A percentile compares a stretch with the other conserved stretches of the same genome.
Evolutionary conservation across 345 rosid species (phyloP).

Genomic region (Aquilaria yunnanensis): DNA sequence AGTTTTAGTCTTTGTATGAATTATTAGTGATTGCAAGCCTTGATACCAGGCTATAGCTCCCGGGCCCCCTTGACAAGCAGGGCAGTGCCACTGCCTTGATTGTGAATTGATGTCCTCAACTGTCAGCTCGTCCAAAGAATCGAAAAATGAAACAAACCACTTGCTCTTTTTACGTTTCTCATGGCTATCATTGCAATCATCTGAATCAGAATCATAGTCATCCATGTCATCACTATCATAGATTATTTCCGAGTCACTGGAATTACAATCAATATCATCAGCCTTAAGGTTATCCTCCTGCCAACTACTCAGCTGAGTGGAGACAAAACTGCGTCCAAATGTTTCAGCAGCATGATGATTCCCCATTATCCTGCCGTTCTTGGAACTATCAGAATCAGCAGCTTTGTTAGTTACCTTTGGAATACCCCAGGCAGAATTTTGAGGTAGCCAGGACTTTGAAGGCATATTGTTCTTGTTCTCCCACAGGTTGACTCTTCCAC

Average conservation of each 20-base stretch:
- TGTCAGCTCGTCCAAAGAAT: slow-evolving; percentile 19
- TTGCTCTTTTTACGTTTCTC: slow-evolving; percentile 26
- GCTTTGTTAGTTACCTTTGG: slow-evolving; percentile 9
- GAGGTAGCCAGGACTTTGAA: slow-evolving; percentile 18
- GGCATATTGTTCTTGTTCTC: slow-evolving; percentile 23
- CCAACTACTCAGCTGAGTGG: neutral
- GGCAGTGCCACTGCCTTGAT: slow-evolving; percentile 39
- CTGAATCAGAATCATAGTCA: slow-evolving; percentile 29
- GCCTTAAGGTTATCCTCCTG: slow-evolving; percentile 5
- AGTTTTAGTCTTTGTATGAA: slow-evolving; percentile 33
- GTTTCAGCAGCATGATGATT: slow-evolving; percentile 9
- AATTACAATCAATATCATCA: slow-evolving; percentile 16
- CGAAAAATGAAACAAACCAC: slow-evolving; percentile 32
- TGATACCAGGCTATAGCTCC: slow-evolving; percentile 43
- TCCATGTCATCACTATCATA: slow-evolving; percentile 13
- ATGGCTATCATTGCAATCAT: slow-evolving; percentile 25
- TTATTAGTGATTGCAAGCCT: slow-evolving; percentile 30
- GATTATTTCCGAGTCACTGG: slow-evolving; percentile 18
- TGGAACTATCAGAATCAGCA: slow-evolving; percentile 4
- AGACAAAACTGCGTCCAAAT: slow-evolving; percentile 4
- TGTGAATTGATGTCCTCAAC: slow-evolving; percentile 28
- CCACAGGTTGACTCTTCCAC: slow-evolving; percentile 20
- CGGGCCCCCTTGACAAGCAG: slow-evolving; percentile 42
- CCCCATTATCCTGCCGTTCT: neutral
- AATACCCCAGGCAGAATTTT: slow-evolving; percentile 15